Base-by-base conservation (phyloP, 2,329 filamentous ascomycete genomes). In the Apiospora sp. region DNA sequence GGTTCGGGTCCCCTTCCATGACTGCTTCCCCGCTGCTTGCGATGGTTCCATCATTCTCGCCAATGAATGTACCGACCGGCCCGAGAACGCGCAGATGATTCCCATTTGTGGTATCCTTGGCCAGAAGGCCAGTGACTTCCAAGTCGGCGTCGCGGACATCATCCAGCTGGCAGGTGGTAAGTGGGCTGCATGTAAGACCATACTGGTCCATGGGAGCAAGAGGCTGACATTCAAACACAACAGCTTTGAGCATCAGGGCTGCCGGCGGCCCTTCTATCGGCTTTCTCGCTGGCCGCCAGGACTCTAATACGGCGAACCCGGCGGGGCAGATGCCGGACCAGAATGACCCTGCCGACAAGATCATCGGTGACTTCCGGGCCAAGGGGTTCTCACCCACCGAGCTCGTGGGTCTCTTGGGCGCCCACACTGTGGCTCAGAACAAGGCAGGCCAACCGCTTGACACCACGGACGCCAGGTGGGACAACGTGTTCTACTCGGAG, bases 381-480 rank as follows among this genome's bases (percentile, higher is more conserved):
- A 89, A 89, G 79, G 87, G 87, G 2, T 86, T 90, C 79, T 80
- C 79, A 12, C 79, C 86, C 1, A 79, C 80, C 41, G 88, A 88
- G 70, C 83, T 90, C 4, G 84, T 87, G 2, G 87, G 88, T 1
- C 84, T 90, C 1, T 76, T 90, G 3, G 88, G 89, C 71, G 87
- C 88, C 0, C 88, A 90, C 78, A 85, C 85, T 3, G 81, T 84
- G 10, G 84, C 85, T 10, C 83, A 82, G 0, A 64, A 75, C 7
- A 79, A 82, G n/a, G 78, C 81, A 14, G 83, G 82, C 68, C 78
- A 79, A 7, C 75, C 85, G 0, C 84, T 87, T 72, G 87, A 89
- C 75, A 81, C 82, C 6, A 88, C 87, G 0, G 85, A 85, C 0
- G 84, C 82, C 19, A 78, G 85, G 0, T 89, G 86, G 86, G 87